Conservation (phyloP, 495 filamentous ascomycete genomes). For the Cercophora sp. region DNA sequence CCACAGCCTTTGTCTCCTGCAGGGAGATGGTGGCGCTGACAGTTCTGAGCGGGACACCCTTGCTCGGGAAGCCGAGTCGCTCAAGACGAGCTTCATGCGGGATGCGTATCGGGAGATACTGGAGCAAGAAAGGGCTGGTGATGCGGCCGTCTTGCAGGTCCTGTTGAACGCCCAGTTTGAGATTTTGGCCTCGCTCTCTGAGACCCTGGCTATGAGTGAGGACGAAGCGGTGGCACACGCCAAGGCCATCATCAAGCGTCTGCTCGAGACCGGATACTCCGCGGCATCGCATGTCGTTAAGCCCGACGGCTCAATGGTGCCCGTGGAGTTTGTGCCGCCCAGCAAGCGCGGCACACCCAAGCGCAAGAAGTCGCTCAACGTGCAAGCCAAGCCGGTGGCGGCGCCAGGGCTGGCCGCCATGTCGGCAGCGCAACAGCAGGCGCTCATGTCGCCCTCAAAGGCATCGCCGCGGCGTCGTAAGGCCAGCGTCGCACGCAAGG, state of each 20-base stretch:
- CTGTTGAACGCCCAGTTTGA: conserved; percentile 90
- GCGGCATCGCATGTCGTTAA: conserved; percentile 81
- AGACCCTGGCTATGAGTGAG: conserved; percentile 75
- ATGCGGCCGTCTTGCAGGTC: conserved; percentile 71
- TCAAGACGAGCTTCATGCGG: conserved; percentile 77
- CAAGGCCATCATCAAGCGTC: conserved; percentile 69
- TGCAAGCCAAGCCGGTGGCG: conserved; percentile 29
- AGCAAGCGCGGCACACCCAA: conserved; percentile 68
- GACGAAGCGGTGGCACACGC: conserved; percentile 77
- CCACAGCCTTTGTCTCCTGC: conserved; percentile 74
- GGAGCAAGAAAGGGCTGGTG: conserved; percentile 78
- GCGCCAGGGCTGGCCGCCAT: conserved; percentile 35
- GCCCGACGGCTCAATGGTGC: conserved; percentile 70
- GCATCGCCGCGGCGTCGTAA: conserved; percentile 79
- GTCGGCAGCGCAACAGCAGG: conserved; percentile 36
- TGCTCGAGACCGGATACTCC: conserved; percentile 70
- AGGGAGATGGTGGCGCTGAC: conserved; percentile 65
- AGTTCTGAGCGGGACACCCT: conserved; percentile 67
- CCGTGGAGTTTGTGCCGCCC: conserved; percentile 62
- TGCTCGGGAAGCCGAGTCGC: conserved; percentile 73
- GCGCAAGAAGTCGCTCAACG: conserved; percentile 57
- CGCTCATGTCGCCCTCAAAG: conserved; percentile 52
- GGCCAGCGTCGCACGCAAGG: conserved; percentile 64
- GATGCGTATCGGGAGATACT: conserved; percentile 73
- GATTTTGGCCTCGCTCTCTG: conserved; percentile 73